phyloP scores from a whole-genome alignment of 257 asterid species.

The Voacanga thouarsii region DNA sequence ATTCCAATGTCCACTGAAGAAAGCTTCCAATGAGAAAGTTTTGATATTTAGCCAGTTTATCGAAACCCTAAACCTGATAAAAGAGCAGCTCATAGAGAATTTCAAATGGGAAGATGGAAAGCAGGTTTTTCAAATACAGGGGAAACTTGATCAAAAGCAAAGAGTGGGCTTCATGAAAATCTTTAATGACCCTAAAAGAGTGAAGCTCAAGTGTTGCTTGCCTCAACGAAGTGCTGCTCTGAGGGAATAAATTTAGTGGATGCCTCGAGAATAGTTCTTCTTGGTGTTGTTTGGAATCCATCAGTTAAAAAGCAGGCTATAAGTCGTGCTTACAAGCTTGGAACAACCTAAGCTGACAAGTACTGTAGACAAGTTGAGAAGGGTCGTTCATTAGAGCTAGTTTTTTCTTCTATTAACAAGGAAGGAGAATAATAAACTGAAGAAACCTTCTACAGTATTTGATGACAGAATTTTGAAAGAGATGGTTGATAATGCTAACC shows the following conservation, averaged over 20 bases:
- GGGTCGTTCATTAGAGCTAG: constrained; percentile 38
- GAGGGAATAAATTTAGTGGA: constrained; percentile 62
- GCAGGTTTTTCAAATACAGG: constrained; percentile 52
- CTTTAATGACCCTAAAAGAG: constrained; percentile 40
- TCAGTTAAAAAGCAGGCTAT: constrained; percentile 59
- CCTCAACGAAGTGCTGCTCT: constrained; percentile 51
- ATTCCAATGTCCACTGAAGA: constrained; percentile 20
- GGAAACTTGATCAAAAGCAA: constrained; percentile 28
- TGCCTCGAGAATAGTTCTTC: constrained; percentile 51
- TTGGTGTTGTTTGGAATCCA: constrained; percentile 68
- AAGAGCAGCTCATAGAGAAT: constrained; percentile 23
- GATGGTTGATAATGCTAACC: constrained; percentile 23
- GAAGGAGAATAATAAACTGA: constrained; percentile 10
- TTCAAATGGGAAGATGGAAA: constrained; percentile 44
- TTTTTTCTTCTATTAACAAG: constrained; percentile 28
- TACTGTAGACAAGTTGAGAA: constrained; percentile 35
- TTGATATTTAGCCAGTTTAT: constrained; percentile 51
- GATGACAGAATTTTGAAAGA: constrained; percentile 41
- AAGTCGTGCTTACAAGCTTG: constrained; percentile 55
- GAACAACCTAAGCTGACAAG: constrained; percentile 34
- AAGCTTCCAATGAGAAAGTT: constrained; percentile 38
- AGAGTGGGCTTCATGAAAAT: constrained; percentile 41
- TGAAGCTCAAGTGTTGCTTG: constrained; percentile 57
- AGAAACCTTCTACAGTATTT: not conserved
- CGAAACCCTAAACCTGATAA: constrained; percentile 35